Evolutionary conservation across 805 yeast genomes (phyloP).

Genomic region (Hanseniaspora singularis): DNA sequence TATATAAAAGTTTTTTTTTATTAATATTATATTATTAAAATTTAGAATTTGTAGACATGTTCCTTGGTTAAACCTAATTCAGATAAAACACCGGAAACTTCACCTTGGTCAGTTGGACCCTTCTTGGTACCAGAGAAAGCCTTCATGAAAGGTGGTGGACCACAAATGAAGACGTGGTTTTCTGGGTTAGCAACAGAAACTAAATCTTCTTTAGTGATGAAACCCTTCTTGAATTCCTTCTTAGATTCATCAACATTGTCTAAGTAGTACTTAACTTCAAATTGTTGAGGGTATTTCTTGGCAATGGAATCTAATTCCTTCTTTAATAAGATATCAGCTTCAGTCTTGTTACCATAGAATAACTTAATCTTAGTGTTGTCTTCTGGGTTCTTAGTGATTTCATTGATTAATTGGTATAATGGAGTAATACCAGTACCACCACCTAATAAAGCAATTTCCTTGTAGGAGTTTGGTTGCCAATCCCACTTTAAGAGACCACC

Average conservation of each 20-base stretch:
- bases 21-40: background rate
- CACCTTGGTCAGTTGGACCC: constrained; percentile 90
- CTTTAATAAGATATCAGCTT: constrained; percentile 71
- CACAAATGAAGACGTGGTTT: constrained; percentile 77
- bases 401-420: constrained; percentile 72
- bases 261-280: constrained; percentile 66
- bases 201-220: constrained; percentile 65
- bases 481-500: constrained; percentile 90
- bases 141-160: constrained; percentile 85
- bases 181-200: constrained; percentile 58
- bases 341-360: constrained; percentile 66
- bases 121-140: constrained; percentile 77
- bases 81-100: constrained; percentile 71
- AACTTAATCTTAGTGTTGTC: constrained; percentile 84
- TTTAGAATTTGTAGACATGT: constrained; percentile 76
- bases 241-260: constrained; percentile 35
- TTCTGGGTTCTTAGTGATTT: constrained; percentile 61
- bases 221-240: constrained; percentile 53
- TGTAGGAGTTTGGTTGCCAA: constrained; percentile 76
- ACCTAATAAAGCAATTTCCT: constrained; percentile 70
- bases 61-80: constrained; percentile 82
- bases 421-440: constrained; percentile 98
- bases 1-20: too few relatives aligned
- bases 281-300: constrained; percentile 59
- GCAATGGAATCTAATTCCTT: constrained; percentile 52